Base-by-base conservation (phyloP, 75 land plant species). In the Pinus taeda region DNA sequence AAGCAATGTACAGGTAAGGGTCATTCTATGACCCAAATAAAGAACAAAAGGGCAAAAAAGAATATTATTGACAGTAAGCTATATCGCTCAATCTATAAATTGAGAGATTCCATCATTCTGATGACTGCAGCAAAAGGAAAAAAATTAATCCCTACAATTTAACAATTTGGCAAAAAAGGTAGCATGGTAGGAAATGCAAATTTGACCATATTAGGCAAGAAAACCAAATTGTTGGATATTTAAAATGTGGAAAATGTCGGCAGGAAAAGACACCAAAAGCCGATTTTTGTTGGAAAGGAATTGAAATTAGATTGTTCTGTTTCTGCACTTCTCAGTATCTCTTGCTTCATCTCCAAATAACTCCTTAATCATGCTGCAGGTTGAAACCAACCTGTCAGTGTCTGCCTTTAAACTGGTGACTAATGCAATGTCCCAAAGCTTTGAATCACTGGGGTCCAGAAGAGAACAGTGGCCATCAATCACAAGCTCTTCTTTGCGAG, bases 281-380 rank as follows among this genome's bases (percentile, higher is more conserved):
- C 72, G n/a, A 39, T 69, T 24, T 69, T 69, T 9, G 21, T 69
- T 42, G n/a, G 55, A 21, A n/a, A 42, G 55, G n/a, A 37, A 14
- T 39, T 69, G 20, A 2, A 69, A 37, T 69, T 45, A 69, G 42
- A 18, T 20, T 49, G 55, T 9, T 49, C 64, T 62, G 64, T 62
- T 24, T 57, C 33, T 56, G 36, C 17, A 24, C 61, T 29, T 57
- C 22, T 74, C 75, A 57, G 57, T 77, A 4, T 79, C 79, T 74
- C 78, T 59, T 15, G 69, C 30, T 39, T 57, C 89, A 59, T 77
- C 90, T 20, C 95, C 89, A 83, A 93, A 87, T 26, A 93, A 77
- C 73, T 93, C 95, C 70, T 86, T 81, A 30, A 93, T 88, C 86
- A 88, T 80, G 73, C 88, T 87, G 24, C 82, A 82, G 6, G 91